Conservation (phyloP, 768 basidiomycete species). For the Tricholoma bakamatsutake region DNA sequence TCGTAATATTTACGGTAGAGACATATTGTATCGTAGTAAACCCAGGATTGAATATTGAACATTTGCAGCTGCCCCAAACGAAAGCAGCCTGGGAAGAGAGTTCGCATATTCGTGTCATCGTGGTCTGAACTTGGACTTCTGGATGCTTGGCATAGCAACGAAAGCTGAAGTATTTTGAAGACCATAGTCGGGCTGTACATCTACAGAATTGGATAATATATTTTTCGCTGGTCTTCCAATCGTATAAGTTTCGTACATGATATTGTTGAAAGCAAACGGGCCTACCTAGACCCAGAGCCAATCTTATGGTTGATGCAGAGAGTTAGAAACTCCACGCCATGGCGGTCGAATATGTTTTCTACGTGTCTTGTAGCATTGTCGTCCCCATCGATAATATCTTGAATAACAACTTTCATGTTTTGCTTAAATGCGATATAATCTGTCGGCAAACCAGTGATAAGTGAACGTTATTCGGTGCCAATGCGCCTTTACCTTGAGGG, state of each 20-base stretch:
- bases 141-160: conserved; percentile 4
- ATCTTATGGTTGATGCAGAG: conserved; percentile 29
- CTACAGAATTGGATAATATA: conserved; percentile 16
- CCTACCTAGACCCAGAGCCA: conserved; percentile 10
- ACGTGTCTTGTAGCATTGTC: conserved; percentile 30
- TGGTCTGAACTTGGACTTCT: conserved; percentile 27
- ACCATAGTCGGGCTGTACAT: conserved; percentile 26
- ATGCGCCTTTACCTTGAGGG: conserved; percentile 32
- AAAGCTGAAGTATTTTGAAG: conserved; percentile 19
- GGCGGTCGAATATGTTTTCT: conserved; percentile 23
- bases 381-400: conserved; percentile 34
- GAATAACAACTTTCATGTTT: conserved; percentile 32
- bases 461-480: not conserved
- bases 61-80: too few relatives aligned
- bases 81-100: too few relatives aligned
- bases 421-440: conserved; percentile 33
- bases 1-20: too few relatives aligned
- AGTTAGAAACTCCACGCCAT: conserved; percentile 32
- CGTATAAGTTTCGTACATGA: not conserved
- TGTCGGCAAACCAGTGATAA: conserved; percentile 5
- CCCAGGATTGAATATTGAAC: too few relatives aligned
- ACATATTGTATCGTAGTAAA: too few relatives aligned
- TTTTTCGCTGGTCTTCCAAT: not conserved
- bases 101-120: not conserved
- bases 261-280: not conserved